phyloP scores from a whole-genome alignment of 306 rosid genomes.

The Betula pendula region DNA sequence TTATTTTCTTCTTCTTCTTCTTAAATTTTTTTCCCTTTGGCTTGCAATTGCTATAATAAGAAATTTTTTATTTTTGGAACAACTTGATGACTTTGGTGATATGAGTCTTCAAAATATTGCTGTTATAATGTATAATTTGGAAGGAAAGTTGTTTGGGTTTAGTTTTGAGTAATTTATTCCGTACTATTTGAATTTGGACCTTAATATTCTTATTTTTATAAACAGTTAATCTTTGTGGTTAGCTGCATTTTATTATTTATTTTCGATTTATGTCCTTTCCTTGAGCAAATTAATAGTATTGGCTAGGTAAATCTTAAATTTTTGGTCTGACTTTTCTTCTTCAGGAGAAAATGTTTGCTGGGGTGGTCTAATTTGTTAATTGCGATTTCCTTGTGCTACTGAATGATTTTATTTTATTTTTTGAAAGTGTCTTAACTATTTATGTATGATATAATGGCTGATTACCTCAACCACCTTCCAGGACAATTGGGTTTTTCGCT shows the following conservation, averaged over 20 bases:
- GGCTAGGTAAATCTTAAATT: background rate
- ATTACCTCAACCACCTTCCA: background rate
- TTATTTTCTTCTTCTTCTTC: background rate
- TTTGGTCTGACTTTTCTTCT: background rate
- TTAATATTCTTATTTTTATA: background rate
- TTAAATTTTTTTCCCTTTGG: background rate
- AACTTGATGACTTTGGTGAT: conserved; percentile 12
- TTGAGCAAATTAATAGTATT: background rate
- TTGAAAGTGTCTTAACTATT: background rate
- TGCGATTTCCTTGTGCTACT: too few species aligned
- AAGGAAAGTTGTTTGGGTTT: background rate
- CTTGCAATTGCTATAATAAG: background rate
- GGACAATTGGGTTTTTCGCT: background rate
- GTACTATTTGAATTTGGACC: background rate
- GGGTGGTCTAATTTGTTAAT: background rate
- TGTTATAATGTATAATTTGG: background rate
- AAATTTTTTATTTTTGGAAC: background rate
- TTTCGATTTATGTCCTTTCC: background rate
- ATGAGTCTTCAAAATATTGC: conserved; percentile 6
- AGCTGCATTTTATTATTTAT: background rate
- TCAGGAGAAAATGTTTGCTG: background rate
- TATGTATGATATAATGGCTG: background rate
- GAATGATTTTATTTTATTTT: too few species aligned
- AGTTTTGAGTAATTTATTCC: background rate
- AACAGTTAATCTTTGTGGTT: background rate